Conservation (phyloP, 2,329 filamentous ascomycete genomes). For the Fusarium beomiforme region DNA sequence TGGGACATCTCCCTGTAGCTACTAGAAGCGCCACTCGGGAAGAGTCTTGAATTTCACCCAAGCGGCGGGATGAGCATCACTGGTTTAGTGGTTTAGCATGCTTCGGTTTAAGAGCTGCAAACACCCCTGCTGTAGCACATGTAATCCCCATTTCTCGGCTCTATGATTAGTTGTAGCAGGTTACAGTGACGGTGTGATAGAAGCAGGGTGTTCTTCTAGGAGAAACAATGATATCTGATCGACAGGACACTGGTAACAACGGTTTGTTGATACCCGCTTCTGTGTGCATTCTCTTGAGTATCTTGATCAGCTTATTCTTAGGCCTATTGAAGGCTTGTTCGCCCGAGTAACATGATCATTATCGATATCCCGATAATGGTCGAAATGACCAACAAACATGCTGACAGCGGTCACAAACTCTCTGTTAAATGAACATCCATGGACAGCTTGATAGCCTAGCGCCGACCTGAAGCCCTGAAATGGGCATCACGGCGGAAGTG, state of each 20-base stretch:
- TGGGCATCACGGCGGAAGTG: constrained; percentile 7
- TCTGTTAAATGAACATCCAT: constrained; percentile 13
- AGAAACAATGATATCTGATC: constrained; percentile 41
- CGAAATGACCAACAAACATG: constrained; percentile 13
- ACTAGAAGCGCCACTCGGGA: constrained; percentile 42
- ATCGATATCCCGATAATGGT: not conserved
- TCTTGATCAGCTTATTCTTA: not conserved
- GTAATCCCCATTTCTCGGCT: constrained; percentile 27
- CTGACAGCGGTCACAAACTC: constrained; percentile 12
- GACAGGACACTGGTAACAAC: constrained; percentile 17
- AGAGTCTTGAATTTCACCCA: constrained; percentile 43
- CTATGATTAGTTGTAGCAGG: not conserved
- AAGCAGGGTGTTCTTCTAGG: constrained; percentile 26
- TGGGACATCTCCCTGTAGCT: constrained; percentile 42
- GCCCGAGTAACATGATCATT: not conserved
- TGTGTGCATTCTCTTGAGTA: constrained; percentile 19
- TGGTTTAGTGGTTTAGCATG: constrained; percentile 41
- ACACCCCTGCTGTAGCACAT: constrained; percentile 31
- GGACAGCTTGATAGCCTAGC: constrained; percentile 15
- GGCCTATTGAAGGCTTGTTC: constrained; percentile 5
- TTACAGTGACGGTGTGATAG: not conserved
- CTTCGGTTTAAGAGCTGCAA: constrained; percentile 3
- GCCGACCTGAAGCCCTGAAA: constrained; percentile 1
- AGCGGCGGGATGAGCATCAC: constrained; percentile 44
- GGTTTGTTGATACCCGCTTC: constrained; percentile 6